These are phyloP conservation scores for Verticillium albo-atrum DNA, from an alignment of 2,329 filamentous ascomycete species.

Conservation along the genomic window DNA sequence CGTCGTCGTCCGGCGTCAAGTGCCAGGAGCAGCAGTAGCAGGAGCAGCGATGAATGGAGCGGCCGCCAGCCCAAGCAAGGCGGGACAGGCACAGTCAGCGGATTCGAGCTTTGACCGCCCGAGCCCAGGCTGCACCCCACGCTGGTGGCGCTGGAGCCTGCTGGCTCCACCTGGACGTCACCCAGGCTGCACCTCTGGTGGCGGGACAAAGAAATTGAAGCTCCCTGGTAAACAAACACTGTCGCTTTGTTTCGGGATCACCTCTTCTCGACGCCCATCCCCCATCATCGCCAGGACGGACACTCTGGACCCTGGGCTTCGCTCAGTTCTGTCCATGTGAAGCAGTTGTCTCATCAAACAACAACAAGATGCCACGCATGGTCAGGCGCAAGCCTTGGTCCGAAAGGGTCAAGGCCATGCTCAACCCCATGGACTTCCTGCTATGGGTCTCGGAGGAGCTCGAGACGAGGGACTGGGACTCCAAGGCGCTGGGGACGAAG, in stretches of 20 bases:
- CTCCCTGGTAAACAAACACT: slow-evolving; percentile 1
- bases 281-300: not conserved
- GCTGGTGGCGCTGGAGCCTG: not conserved
- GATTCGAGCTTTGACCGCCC: slow-evolving; percentile 1
- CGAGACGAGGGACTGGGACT: slow-evolving; percentile 87
- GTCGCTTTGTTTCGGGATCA: not conserved
- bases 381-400: slow-evolving; percentile 74
- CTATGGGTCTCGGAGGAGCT: slow-evolving; percentile 92
- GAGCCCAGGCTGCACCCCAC: not conserved
- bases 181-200: not conserved
- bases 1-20: not conserved
- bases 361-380: slow-evolving; percentile 59
- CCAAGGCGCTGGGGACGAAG: slow-evolving; percentile 69
- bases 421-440: slow-evolving; percentile 85
- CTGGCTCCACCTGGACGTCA: slow-evolving; percentile 3
- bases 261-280: not conserved
- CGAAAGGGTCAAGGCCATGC: slow-evolving; percentile 73
- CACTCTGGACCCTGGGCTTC: not conserved
- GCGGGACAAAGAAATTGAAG: not conserved
- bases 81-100: not conserved
- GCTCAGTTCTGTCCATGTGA: not conserved
- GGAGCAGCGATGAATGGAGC: not conserved
- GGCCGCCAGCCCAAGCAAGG: not conserved
- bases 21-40: not conserved
- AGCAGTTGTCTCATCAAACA: not conserved